These are phyloP conservation scores for Arctium lappa DNA, from an alignment of 129 eudicot species.

Conservation along the genomic window DNA sequence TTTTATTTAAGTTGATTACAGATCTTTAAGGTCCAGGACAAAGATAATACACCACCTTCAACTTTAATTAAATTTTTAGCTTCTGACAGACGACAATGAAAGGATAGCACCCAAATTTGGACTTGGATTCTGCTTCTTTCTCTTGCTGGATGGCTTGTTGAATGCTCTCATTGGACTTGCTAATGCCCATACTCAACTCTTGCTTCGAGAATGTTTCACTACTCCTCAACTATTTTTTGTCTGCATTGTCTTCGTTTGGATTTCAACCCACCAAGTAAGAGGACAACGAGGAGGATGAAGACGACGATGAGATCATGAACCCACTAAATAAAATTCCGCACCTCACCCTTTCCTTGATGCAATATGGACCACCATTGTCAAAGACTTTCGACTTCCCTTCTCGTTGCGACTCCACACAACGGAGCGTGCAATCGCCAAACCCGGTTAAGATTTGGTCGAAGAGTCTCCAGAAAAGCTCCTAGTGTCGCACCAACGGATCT, in stretches of 20 bases:
- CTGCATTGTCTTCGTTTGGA: slow-evolving; percentile 20
- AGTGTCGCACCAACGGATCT: too few species aligned
- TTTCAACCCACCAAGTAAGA: slow-evolving; percentile 57
- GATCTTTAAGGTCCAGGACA: too few species aligned
- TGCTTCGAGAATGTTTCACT: slow-evolving; percentile 55
- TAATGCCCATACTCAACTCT: slow-evolving; percentile 86
- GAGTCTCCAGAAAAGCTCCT: too few species aligned
- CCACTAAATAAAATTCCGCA: slow-evolving; percentile 92
- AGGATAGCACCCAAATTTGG: slow-evolving; percentile 84
- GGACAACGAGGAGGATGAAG: slow-evolving; percentile 76
- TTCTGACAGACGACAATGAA: slow-evolving; percentile 68
- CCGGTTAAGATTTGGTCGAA: too few species aligned
- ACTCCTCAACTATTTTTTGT: not conserved
- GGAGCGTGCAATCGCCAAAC: slow-evolving; percentile 73
- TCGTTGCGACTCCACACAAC: slow-evolving; percentile 85
- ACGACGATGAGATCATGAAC: slow-evolving; percentile 71
- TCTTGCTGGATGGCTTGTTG: slow-evolving; percentile 35
- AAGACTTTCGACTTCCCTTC: slow-evolving; percentile 56
- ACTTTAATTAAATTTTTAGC: not conserved
- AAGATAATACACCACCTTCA: too few species aligned
- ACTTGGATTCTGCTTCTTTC: slow-evolving; percentile 27
- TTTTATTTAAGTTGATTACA: too few species aligned
- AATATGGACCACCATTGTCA: slow-evolving; percentile 14
- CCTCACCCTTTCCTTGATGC: slow-evolving; percentile 63
- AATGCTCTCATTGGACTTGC: slow-evolving; percentile 93